Base-by-base conservation (phyloP, 805 yeast genomes). In the Sporopachydermia lactativora region DNA sequence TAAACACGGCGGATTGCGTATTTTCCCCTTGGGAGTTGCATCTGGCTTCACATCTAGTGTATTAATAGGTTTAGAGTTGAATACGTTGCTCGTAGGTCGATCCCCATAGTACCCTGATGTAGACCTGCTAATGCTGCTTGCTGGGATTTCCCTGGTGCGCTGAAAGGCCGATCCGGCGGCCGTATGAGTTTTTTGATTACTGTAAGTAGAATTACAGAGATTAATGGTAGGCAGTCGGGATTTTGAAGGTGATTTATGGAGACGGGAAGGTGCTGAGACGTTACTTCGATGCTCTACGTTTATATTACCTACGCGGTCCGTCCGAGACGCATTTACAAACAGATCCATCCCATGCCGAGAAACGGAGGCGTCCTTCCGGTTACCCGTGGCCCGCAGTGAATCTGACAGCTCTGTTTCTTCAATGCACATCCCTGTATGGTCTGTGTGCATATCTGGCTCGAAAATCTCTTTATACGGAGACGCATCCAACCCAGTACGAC, bases 41-140 rank as follows among this genome's bases (percentile, higher is more conserved):
- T 24, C 31, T 8, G 31, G 31, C n/a, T 8, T 24, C n/a, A 8
- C n/a, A 8, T 24, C 31, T 24, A 24, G 31, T 8, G n/a, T 24
- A 24, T 24, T 24, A 24, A 24, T n/a, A 24, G 31, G 31, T 24
- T 24, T 24, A 24, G 31, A 24, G n/a, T 24, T 24, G n/a, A 24
- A 24, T 8, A 24, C n/a, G n/a, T 24, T 24, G 13, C 31, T n/a
- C 8, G 8, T 8, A 24, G 31, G 31, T n/a, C n/a, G n/a, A n/a
- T n/a, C n/a, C n/a, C n/a, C n/a, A n/a, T n/a, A n/a, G n/a, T n/a
- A n/a, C n/a, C n/a, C n/a, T n/a, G n/a, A n/a, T n/a, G n/a, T n/a
- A n/a, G n/a, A n/a, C n/a, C n/a, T n/a, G n/a, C n/a, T n/a, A n/a
- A n/a, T n/a, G n/a, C n/a, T n/a, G n/a, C n/a, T n/a, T n/a, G n/a